Conservation (phyloP, 2,329 filamentous ascomycete genomes). For the Niveomyces coronatus region DNA sequence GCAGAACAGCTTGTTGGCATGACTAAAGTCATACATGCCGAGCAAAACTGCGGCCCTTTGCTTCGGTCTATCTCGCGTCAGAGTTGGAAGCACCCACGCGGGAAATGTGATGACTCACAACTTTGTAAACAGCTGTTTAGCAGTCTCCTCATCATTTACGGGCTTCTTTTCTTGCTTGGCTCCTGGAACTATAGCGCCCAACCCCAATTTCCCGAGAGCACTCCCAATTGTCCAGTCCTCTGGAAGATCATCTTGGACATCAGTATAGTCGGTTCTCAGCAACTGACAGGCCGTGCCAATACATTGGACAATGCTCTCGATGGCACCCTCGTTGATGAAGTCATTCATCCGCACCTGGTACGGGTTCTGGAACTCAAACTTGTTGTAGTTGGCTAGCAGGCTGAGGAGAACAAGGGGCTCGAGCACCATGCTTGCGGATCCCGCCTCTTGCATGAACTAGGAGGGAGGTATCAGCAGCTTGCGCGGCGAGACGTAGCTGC, state of each 20-base stretch:
- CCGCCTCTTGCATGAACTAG: conserved; percentile 72
- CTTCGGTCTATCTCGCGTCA: conserved; percentile 49
- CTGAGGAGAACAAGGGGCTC: conserved; percentile 77
- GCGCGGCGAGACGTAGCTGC: conserved; percentile 4
- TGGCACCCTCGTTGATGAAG: conserved; percentile 85
- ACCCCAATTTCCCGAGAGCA: conserved; percentile 74
- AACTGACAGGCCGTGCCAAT: conserved; percentile 62
- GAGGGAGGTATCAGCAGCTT: background rate
- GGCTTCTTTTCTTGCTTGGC: conserved; percentile 47
- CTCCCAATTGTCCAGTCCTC: conserved; percentile 79
- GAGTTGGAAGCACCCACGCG: background rate
- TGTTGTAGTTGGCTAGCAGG: conserved; percentile 93
- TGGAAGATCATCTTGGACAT: conserved; percentile 80
- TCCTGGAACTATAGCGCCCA: conserved; percentile 64
- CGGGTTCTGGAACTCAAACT: conserved; percentile 96
- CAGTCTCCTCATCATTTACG: conserved; percentile 64
- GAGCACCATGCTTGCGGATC: conserved; percentile 51
- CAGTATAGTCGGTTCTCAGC: conserved; percentile 66
- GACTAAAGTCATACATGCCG: conserved; percentile 83
- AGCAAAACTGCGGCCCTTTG: conserved; percentile 71
- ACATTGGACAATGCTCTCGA: conserved; percentile 68
- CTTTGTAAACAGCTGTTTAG: conserved; percentile 69
- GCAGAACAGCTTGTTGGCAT: conserved; percentile 93
- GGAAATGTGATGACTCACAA: conserved; percentile 46
- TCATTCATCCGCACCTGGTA: conserved; percentile 87